Percentiles rank a stretch among this genome's conserved stretches.
Evolutionary conservation across 1,284 basidiomycete species (phyloP).

Genomic region (Gastroboletus turbinatus): DNA sequence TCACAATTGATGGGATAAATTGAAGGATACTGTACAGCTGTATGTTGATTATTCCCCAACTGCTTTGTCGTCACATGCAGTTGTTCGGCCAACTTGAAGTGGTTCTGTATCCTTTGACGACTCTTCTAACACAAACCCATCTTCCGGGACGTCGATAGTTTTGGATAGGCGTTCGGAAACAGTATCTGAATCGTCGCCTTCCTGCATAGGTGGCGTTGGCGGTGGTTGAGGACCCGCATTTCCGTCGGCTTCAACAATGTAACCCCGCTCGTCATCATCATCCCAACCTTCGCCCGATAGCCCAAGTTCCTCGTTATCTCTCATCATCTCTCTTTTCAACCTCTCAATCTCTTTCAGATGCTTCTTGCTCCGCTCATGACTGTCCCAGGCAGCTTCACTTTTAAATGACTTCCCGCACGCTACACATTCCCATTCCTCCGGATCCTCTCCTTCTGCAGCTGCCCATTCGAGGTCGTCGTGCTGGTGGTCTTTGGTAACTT

Average conservation of each 20-base stretch:
- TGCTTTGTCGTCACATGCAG: neutral
- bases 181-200: conserved; percentile 19
- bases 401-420: conserved; percentile 91
- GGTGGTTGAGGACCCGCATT: conserved; percentile 11
- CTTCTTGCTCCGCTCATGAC: conserved; percentile 95
- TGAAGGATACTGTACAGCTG: neutral
- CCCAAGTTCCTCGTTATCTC: conserved; percentile 72
- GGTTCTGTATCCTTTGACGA: conserved; percentile 1
- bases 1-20: conserved; percentile 87
- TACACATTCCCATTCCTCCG: conserved; percentile 92
- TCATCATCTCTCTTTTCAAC: conserved; percentile 71
- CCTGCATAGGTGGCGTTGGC: conserved; percentile 16
- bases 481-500: conserved; percentile 43
- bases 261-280: conserved; percentile 21
- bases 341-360: conserved; percentile 87
- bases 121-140: conserved; percentile 2
- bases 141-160: neutral
- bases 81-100: neutral
- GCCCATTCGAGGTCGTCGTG: conserved; percentile 70
- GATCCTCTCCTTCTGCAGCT: conserved; percentile 64
- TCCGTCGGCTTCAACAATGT: conserved; percentile 17
- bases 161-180: neutral
- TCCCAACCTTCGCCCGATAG: conserved; percentile 30
- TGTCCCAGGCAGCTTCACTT: conserved; percentile 93
- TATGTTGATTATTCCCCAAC: neutral